phyloP scores from a whole-genome alignment of 108 stramenopile species.

The Cylindrotheca fusiformis region DNA sequence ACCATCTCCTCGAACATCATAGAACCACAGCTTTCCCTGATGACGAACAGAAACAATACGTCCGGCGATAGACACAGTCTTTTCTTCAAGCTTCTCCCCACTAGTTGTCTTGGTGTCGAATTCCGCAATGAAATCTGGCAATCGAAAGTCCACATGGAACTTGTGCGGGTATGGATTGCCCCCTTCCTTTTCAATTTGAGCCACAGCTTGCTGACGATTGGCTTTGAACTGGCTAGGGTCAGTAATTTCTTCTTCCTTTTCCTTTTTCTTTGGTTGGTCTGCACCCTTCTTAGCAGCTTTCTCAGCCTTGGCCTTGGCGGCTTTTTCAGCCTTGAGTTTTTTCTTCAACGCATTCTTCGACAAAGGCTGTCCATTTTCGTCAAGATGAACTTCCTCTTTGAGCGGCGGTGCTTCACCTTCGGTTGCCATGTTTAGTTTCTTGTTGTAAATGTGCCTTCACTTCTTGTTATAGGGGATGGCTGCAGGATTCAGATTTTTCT shows the following conservation, averaged over 20 bases:
- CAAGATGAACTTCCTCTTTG: conserved; percentile 26
- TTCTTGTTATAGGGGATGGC: too few species aligned
- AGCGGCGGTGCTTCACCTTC: conserved; percentile 24
- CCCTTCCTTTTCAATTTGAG: conserved; percentile 80
- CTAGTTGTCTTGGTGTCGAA: conserved; percentile 68
- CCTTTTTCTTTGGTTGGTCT: conserved; percentile 43
- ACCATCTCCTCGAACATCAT: conserved; percentile 95
- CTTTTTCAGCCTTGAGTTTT: conserved; percentile 65
- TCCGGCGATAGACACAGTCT: conserved; percentile 87
- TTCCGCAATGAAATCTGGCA: conserved; percentile 87
- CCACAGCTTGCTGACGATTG: conserved; percentile 81
- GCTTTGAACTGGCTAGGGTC: conserved; percentile 95
- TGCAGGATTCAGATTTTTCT: too few species aligned
- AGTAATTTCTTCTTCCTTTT: conserved; percentile 80
- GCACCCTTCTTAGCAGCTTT: conserved; percentile 45
- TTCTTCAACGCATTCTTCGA: conserved; percentile 80
- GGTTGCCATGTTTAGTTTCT: conserved; percentile 24
- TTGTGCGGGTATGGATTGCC: conserved; percentile 98
- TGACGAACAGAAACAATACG: conserved; percentile 90
- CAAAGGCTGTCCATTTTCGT: conserved; percentile 35
- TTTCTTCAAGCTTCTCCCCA: conserved; percentile 71
- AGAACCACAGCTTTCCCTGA: conserved; percentile 98
- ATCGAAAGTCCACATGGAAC: conserved; percentile 86
- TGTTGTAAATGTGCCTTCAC: too few species aligned
- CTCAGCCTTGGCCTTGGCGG: conserved; percentile 61